Conservation (phyloP, 2,329 filamentous ascomycete species). For the Epichloe brachyelytri region DNA sequence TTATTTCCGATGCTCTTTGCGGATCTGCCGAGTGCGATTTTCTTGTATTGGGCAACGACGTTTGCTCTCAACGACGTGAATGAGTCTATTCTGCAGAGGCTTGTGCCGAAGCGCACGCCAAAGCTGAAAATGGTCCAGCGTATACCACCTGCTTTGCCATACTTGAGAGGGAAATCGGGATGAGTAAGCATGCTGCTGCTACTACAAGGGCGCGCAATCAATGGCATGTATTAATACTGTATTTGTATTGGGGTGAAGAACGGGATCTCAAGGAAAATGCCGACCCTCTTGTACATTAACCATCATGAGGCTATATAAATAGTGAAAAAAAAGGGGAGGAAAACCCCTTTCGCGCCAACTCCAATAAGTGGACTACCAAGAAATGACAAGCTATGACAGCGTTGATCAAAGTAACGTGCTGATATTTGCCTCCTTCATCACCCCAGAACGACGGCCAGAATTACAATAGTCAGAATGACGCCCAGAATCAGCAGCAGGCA, state of each 20-base stretch:
- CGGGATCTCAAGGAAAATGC: conserved; percentile 6
- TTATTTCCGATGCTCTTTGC: conserved; percentile 21
- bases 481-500: conserved; percentile 80
- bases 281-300: conserved; percentile 6
- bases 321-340: neutral
- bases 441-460: conserved; percentile 73
- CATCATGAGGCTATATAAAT: conserved; percentile 6
- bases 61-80: conserved; percentile 24
- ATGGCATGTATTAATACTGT: neutral
- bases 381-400: neutral
- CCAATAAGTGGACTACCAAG: neutral
- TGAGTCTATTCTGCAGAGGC: conserved; percentile 15
- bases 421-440: conserved; percentile 22
- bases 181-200: neutral
- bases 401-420: too few relatives aligned
- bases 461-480: conserved; percentile 77
- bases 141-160: conserved; percentile 9
- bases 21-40: conserved; percentile 26
- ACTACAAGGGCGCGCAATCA: too few relatives aligned
- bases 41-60: conserved; percentile 27
- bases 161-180: conserved; percentile 9
- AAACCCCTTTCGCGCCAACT: conserved; percentile 6
- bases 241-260: conserved; percentile 6
- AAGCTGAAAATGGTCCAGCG: conserved; percentile 9
- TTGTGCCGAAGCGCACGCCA: conserved; percentile 9